A percentile compares a stretch with the other conserved stretches of the same genome.
Conservation (phyloP, 306 rosid species). For the Oemleria cerasiformis region DNA sequence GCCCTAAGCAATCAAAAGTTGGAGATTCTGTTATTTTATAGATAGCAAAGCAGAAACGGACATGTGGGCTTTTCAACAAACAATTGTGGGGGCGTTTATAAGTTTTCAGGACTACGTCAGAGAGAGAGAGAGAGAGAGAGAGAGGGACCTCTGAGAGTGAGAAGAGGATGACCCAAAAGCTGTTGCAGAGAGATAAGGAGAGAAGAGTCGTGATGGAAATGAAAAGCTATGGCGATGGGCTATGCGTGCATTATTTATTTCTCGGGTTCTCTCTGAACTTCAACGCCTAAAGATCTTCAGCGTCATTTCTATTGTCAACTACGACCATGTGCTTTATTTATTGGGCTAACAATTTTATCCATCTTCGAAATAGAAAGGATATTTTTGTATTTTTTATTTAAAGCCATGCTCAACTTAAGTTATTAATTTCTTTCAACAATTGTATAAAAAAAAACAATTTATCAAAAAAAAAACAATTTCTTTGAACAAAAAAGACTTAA, state of each 20-base stretch:
- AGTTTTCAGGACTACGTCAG: background rate
- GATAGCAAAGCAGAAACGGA: background rate
- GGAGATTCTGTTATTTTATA: background rate
- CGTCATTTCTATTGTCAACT: background rate
- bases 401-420: no score
- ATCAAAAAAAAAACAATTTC: no score
- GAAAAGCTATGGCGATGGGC: background rate
- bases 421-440: no score
- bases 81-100: background rate
- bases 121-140: slow-evolving; percentile 3
- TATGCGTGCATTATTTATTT: slow-evolving; percentile 18
- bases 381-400: no score
- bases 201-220: background rate
- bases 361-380: no score
- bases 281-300: slow-evolving; percentile 4
- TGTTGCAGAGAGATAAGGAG: slow-evolving; percentile 7
- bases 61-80: background rate
- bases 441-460: no score
- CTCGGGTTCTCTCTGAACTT: slow-evolving; percentile 1
- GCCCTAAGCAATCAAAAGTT: background rate
- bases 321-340: background rate
- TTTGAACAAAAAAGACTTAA: no score
- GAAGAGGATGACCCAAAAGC: background rate
- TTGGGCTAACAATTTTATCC: background rate
- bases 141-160: slow-evolving; percentile 12